Evolutionary conservation across 345 rosid genomes (phyloP), one percentile per base, ranked within the genome.

Genomic region (Diplotaxis tenuifolia): DNA sequence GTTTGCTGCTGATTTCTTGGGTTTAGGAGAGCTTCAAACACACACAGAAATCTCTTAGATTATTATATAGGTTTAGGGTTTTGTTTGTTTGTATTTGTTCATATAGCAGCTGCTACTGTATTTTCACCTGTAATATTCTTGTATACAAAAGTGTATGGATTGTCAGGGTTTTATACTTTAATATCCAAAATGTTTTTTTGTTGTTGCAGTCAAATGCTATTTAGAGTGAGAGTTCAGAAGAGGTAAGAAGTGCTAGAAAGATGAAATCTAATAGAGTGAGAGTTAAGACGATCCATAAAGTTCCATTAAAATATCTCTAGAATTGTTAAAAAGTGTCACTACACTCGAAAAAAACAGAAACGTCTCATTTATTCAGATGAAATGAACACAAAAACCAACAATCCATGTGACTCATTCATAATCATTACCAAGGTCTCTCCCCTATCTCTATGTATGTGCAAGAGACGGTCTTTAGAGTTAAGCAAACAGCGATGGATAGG

Each of bases 1-100:
- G 67, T 93, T 93, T 63, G 88, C 96, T 20, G 78, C 87, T 6
- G 86, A 83, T 67, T 87, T 85, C 72, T 74, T 90, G 84, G 86
- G 77, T 74, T 50, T 77, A 45, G 81, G 77, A 73, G 80, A 77
- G 42, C 75, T 60, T 67, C 70, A 59, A 14, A 57, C 74, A 57
- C 60, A 40, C 27, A 60, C 8, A 40, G 65, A 54, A 76, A 67
- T 32, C 5, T 72, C 38, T 28, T 65, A 65, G 67, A 11, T 34
- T 59, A 18, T 14, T 16, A 20, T 52, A 19, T 72, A 71, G 72
- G n/a, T n/a, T n/a, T n/a, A n/a, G n/a, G n/a, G n/a, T n/a, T n/a
- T n/a, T n/a, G n/a, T n/a, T n/a, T n/a, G n/a, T n/a, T n/a, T n/a
- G n/a, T n/a, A n/a, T n/a, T n/a, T n/a, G n/a, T n/a, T n/a, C n/a